Base-by-base conservation (phyloP, 202 grass and related monocot genomes). In the Digitaria exilis region DNA sequence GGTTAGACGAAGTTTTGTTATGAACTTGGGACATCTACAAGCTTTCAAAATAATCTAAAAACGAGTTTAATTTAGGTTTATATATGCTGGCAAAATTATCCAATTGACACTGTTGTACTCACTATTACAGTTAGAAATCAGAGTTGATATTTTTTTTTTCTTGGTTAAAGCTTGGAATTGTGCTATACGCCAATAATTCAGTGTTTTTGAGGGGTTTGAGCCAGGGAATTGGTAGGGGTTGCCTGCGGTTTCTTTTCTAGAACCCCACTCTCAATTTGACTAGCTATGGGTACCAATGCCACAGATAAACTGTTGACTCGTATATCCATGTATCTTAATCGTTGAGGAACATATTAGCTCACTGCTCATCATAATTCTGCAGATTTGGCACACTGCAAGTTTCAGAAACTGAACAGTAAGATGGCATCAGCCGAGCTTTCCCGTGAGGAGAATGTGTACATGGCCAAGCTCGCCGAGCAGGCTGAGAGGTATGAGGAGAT, bases 401-500 rank as follows among this genome's bases (percentile, higher is more conserved):
- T 26, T 66, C 10, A 57, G 44, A 80, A 63, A 35, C 39, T 26
- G 25, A 72, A 54, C 64, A 24, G 31, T 71, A 87, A 89, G 78
- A 94, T 94, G 84, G 76, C 87, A 44, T 66, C 87, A 64, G 84
- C 75, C 13, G 92, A 94, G 77, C 81, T 87, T 69, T 90, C 92
- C 32, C 90, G 90, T 31, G 92, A 94, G 32, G 92, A 94, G 82
- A 94, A 94, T 79, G 92, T 94, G 37, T 94, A 94, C 87, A 94
- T 94, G 92, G 89, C 92, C 52, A 94, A 94, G 73, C 92, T 94
- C 14, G 92, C 92, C 0, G 92, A 92, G 84, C 92, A 94, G 73
- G 89, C 92, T 24, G 92, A 92, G 81, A 87, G 92, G 86, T 90
- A 95, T 16, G 93, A 96, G 85, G 93, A 96, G 80, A 96, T 96